Evolutionary conservation across 75 land plant species (phyloP), one percentile per base, ranked within the genome.

Genomic region (Selaginella moellendorffii): DNA sequence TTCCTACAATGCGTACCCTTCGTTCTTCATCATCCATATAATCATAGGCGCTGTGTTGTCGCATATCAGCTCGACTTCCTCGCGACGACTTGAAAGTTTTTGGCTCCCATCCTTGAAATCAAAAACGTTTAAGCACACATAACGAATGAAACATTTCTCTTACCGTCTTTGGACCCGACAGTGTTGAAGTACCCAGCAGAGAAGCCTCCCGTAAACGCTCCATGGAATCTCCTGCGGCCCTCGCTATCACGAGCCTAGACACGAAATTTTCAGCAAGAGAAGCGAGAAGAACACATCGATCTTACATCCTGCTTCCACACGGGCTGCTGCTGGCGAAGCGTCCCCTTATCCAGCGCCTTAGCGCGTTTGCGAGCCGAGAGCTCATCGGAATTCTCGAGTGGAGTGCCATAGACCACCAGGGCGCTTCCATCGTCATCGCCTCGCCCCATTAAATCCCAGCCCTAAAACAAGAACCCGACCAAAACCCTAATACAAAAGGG

Each of bases 141-240:
- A 62, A 17, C 2, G 5, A 22, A 17, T 26, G 29, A 28, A 26
- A 22, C 10, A 5, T 8, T 56, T 8, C 5, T 56, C 5, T 56
- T 36, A 90, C 96, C 96, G 61, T 90, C 96, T 76, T 90, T 90
- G 0, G 96, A 87, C n/a, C 96, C 96, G 58, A 82, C 96, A 46
- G 83, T 83, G 66, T 90, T 90, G 73, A 74, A 90, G 53, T 78
- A 87, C 8, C 96, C 96, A 75, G 96, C 96, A 65, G 96, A 90
- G 61, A 83, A 90, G 0, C 96, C 96, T 59, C 96, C 96, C 1
- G 88, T 83, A 72, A 90, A 90, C 23, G 96, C 96, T 12, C 96
- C 96, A 77, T 90, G 96, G 64, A 90, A 87, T 66, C 96, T 64
- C 24, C 85, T 71, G 8, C 96, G 71, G 9, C 96, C 96, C 72